Percentiles rank a stretch among this genome's conserved stretches.
phyloP scores from a whole-genome alignment of 805 yeast genomes.

The Hagleromyces aurorensis region DNA sequence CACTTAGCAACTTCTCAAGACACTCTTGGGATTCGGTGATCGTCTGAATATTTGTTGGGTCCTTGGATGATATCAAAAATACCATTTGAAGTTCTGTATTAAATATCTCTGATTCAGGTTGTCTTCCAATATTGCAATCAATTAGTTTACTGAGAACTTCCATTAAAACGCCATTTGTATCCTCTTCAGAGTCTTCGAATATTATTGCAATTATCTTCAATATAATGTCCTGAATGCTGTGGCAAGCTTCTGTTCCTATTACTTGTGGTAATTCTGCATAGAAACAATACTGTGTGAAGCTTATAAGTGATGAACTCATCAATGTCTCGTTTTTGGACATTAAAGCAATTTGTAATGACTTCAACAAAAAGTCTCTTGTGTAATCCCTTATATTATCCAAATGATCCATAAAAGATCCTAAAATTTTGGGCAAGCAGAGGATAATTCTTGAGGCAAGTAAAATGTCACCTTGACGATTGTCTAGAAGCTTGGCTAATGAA shows the following conservation, averaged over 20 bases:
- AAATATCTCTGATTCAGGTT: conserved; percentile 21
- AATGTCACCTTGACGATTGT: conserved; percentile 20
- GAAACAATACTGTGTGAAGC: conserved; percentile 44
- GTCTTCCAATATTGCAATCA: conserved; percentile 39
- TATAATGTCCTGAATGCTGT: conserved; percentile 18
- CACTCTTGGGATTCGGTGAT: conserved; percentile 63
- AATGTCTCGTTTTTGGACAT: conserved; percentile 27
- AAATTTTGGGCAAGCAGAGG: conserved; percentile 46
- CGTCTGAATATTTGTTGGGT: conserved; percentile 66
- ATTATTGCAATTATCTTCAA: conserved; percentile 38
- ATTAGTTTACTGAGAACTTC: conserved; percentile 50
- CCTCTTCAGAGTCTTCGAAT: conserved; percentile 63
- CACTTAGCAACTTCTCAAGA: conserved; percentile 48
- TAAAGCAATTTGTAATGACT: conserved; percentile 20
- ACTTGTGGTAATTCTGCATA: conserved; percentile 31
- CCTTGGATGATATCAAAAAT: conserved; percentile 58
- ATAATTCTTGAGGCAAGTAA: conserved; percentile 39
- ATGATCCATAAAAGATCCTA: conserved; percentile 42
- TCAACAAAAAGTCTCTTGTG: conserved; percentile 24
- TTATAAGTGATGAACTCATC: conserved; percentile 35
- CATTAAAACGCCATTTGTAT: conserved; percentile 62
- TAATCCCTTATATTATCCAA: conserved; percentile 29
- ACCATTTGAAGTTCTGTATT: conserved; percentile 44
- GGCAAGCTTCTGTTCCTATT: conserved; percentile 15
- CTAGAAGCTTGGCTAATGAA: too few species aligned